phyloP scores from a whole-genome alignment of 495 filamentous ascomycete genomes.

The Penicillium cinerascens region DNA sequence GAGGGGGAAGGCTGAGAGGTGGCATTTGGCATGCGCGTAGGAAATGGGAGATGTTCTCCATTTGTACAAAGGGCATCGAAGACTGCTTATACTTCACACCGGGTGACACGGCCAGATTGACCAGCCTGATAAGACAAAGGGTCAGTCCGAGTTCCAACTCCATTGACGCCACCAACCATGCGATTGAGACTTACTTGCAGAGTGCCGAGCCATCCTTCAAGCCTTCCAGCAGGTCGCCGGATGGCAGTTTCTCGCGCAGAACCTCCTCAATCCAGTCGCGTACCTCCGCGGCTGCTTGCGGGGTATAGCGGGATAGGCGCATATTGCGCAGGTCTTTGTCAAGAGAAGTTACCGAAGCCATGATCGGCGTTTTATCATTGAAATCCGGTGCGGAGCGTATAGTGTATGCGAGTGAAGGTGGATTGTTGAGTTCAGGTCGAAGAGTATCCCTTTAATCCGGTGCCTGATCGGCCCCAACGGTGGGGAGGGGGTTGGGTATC shows the following conservation, averaged over 20 bases:
- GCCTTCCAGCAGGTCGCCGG: constrained; percentile 73
- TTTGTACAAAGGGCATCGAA: constrained; percentile 95
- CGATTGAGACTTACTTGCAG: constrained; percentile 67
- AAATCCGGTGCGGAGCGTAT: background rate
- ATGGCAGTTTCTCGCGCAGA: constrained; percentile 66
- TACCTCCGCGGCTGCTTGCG: constrained; percentile 82
- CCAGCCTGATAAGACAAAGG: constrained; percentile 55
- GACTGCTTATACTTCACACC: constrained; percentile 78
- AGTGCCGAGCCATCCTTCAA: constrained; percentile 87
- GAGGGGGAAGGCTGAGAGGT: constrained; percentile 82
- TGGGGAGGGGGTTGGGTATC: constrained; percentile 27
- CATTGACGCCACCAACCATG: background rate
- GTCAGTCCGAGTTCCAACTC: constrained; percentile 9
- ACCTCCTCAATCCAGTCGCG: constrained; percentile 82
- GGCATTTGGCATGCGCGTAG: constrained; percentile 78
- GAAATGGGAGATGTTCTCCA: constrained; percentile 99
- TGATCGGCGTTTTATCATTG: constrained; percentile 31
- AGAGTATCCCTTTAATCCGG: constrained; percentile 19
- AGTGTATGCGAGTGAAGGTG: background rate
- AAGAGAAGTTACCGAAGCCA: constrained; percentile 92
- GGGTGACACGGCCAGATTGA: constrained; percentile 76
- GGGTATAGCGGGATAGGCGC: constrained; percentile 91
- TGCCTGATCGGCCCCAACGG: constrained; percentile 25
- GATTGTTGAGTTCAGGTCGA: constrained; percentile 2
- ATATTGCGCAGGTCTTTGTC: constrained; percentile 94